Percentiles rank a stretch among this genome's conserved stretches.
These are phyloP conservation scores for Fomitopsis palustris DNA, from an alignment of 1,284 basidiomycete species.

Conservation along the genomic window DNA sequence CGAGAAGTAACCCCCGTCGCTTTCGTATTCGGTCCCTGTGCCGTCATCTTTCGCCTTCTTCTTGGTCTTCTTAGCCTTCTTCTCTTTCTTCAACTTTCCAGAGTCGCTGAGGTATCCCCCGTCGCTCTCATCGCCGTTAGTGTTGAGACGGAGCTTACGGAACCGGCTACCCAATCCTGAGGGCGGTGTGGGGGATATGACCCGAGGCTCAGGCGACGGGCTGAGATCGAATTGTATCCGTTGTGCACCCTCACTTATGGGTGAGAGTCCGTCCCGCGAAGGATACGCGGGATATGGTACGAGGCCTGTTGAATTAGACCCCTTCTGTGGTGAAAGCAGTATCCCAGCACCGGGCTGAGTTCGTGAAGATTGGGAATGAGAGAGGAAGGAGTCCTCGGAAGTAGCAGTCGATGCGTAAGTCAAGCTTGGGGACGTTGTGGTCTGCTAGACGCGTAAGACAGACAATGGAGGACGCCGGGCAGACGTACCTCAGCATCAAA, in stretches of 20 bases:
- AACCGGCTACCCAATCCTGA: constrained; percentile 29
- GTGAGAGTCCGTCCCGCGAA: constrained; percentile 10
- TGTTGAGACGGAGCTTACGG: constrained; percentile 30
- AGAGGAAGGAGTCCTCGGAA: constrained; percentile 32
- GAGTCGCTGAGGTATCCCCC: constrained; percentile 46
- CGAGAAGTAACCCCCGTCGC: constrained; percentile 31
- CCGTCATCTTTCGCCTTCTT: constrained; percentile 15
- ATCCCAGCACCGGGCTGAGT: constrained; percentile 24
- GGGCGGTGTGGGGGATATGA: constrained; percentile 12
- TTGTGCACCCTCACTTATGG: constrained; percentile 8
- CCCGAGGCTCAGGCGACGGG: constrained; percentile 20
- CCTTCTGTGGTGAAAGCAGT: constrained; percentile 3
- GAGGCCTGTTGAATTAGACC: neutral
- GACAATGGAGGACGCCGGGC: constrained; percentile 2
- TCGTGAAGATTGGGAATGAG: constrained; percentile 16
- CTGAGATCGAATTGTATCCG: constrained; percentile 25
- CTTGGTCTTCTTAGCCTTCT: constrained; percentile 21
- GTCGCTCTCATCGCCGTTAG: constrained; percentile 53
- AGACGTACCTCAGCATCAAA: constrained; percentile 20
- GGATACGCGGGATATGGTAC: neutral
- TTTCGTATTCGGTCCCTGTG: constrained; percentile 26
- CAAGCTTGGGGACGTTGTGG: constrained; percentile 27
- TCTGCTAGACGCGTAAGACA: constrained; percentile 13
- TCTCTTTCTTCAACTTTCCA: constrained; percentile 32
- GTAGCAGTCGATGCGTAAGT: constrained; percentile 34